A percentile compares a stretch with the other conserved stretches of the same genome.
phyloP scores from a whole-genome alignment of 2,329 filamentous ascomycete genomes.

The Sarocladium oryzae region DNA sequence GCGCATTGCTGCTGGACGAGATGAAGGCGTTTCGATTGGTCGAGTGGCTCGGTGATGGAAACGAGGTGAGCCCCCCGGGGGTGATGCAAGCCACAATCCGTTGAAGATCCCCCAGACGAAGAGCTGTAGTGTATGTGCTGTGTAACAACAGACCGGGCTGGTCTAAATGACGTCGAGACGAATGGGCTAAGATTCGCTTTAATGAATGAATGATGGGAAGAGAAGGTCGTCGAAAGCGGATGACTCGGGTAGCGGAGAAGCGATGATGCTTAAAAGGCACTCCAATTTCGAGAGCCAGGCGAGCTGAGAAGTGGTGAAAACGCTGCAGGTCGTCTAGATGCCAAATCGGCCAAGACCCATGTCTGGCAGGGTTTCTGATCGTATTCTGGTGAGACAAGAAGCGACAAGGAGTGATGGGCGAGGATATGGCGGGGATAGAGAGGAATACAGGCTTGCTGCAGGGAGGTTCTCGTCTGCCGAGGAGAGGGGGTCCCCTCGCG shows the following conservation, averaged over 20 bases:
- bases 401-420: not conserved
- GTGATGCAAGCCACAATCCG: too few relatives aligned
- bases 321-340: slow-evolving; percentile 5
- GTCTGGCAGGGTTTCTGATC: slow-evolving; percentile 1
- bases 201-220: too few relatives aligned
- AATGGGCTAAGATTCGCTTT: too few relatives aligned
- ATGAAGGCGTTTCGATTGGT: not conserved
- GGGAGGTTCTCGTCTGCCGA: not conserved
- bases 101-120: too few relatives aligned
- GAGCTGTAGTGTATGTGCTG: too few relatives aligned
- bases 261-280: not conserved
- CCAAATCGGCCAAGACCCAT: slow-evolving; percentile 1
- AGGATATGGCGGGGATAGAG: not conserved
- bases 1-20: not conserved
- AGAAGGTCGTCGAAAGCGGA: not conserved
- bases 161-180: not conserved
- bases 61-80: too few relatives aligned
- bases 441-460: not conserved
- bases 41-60: not conserved
- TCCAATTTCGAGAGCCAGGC: not conserved
- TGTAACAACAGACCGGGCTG: too few relatives aligned
- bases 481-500: not conserved
- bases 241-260: not conserved
- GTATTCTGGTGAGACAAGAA: not conserved
- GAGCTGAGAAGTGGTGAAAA: not conserved